phyloP scores from a whole-genome alignment of 495 filamentous ascomycete genomes.

The Evernia prunastri region DNA sequence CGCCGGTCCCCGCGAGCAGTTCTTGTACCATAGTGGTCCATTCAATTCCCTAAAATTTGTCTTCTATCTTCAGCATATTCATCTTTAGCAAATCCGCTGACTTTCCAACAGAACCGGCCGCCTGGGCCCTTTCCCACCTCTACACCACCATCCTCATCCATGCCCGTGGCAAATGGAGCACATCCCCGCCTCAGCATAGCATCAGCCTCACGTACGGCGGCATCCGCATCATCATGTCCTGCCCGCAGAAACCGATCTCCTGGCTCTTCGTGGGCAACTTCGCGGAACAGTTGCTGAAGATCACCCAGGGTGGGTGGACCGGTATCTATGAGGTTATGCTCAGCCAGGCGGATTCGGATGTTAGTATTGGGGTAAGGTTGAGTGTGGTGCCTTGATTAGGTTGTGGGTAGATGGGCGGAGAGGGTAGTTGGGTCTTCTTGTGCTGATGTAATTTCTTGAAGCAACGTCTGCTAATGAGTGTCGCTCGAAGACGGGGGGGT shows the following conservation, averaged over 20 bases:
- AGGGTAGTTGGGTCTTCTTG: no score
- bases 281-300: background rate
- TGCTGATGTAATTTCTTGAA: no score
- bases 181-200: background rate
- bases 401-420: no score
- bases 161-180: background rate
- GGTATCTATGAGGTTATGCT: background rate
- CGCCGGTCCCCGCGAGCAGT: no score
- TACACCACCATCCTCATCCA: background rate
- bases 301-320: background rate
- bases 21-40: no score
- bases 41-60: no score
- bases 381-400: background rate
- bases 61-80: no score
- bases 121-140: background rate
- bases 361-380: background rate
- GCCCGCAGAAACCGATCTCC: background rate
- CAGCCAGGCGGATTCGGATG: background rate
- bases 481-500: no score
- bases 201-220: background rate
- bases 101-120: background rate
- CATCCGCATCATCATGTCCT: background rate
- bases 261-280: background rate
- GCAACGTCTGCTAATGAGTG: no score
- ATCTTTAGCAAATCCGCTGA: no score